These are phyloP conservation scores for Schizophyllum amplum DNA, from an alignment of 1,284 basidiomycete genomes.

Conservation along the genomic window DNA sequence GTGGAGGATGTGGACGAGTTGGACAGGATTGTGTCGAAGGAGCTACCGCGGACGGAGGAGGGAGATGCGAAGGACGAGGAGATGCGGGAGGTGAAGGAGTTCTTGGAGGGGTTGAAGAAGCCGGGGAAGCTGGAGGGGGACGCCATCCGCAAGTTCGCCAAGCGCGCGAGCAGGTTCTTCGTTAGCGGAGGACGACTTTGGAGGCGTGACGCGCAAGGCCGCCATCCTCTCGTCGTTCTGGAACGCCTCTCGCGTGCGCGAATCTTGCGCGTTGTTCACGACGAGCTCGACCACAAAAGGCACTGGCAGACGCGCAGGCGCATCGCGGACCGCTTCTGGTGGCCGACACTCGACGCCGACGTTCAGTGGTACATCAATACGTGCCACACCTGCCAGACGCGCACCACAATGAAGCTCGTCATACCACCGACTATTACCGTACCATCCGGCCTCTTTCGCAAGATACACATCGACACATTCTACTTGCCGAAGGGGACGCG, in stretches of 20 bases:
- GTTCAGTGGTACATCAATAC: constrained; percentile 6
- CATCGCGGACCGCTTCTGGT: constrained; percentile 9
- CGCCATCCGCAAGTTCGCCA: not conserved
- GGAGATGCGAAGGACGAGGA: not conserved
- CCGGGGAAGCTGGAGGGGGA: not conserved
- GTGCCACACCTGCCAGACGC: constrained; percentile 2
- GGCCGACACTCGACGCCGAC: constrained; percentile 7
- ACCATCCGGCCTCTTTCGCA: constrained; percentile 22
- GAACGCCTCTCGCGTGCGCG: not conserved
- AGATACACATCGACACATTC: constrained; percentile 24
- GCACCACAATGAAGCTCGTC: not conserved
- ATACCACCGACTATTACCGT: constrained; percentile 22
- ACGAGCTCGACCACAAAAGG: constrained; percentile 20
- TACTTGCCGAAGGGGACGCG: constrained; percentile 18
- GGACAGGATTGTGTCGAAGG: not conserved
- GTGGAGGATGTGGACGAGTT: too few species aligned
- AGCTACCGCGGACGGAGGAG: not conserved
- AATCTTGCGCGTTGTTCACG: constrained; percentile 16
- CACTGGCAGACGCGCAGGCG: constrained; percentile 1
- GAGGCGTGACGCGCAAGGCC: constrained; percentile 16
- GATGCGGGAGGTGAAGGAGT: not conserved
- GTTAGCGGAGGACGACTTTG: constrained; percentile 13
- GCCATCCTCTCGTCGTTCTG: constrained; percentile 7
- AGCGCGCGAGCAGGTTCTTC: constrained; percentile 14
- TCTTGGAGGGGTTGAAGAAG: not conserved